Base-by-base conservation (phyloP, 1,284 basidiomycete species). In the Austroboletus sp. region DNA sequence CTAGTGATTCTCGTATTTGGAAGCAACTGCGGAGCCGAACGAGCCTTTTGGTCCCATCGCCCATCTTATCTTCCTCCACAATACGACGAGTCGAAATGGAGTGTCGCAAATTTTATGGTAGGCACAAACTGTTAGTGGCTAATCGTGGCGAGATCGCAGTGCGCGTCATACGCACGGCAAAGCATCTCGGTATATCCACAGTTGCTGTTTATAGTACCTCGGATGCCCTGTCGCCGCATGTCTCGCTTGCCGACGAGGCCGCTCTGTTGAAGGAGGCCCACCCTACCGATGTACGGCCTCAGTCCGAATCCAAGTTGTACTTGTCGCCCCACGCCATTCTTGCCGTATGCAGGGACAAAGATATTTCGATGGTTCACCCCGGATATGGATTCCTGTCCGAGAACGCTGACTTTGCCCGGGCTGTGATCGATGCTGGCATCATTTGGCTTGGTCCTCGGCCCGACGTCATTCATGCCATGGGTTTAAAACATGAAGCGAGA, bases 301-400 rank as follows among this genome's bases (percentile, higher is more conserved):
- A 21, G 16, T 40, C 52, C 26, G 74, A 77, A 49, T 64, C 66
- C 0, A 57, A 58, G 27, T 67, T 70, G 1, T 80, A 81, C 52
- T 63, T 76, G 32, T 66, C 71, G 15, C 58, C 58, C 8, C 53
- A 66, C 2, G 59, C 55, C 0, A 72, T 82, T 16, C 50, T 80
- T 7, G 54, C 67, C 1, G 68, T 77, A 27, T 76, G 74, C 53
- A 66, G 64, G 44, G 61, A 66, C 4, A 66, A 67, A 56, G 56
- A 47, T 43, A 76, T 68, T 23, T 82, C 79, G 4, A 73, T 80
- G 50, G 69, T 85, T 2, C 79, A 80, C 39, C 81, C 81, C 0
- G 81, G 82, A 9, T 85, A 84, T 48, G 74, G 83, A 6, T 85
- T 85, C 57, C 68, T 85, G 19, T 77, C 80, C 0, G 84, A 86